phyloP scores from a whole-genome alignment of 2,329 filamentous ascomycete genomes.

The Leptographium flavum region DNA sequence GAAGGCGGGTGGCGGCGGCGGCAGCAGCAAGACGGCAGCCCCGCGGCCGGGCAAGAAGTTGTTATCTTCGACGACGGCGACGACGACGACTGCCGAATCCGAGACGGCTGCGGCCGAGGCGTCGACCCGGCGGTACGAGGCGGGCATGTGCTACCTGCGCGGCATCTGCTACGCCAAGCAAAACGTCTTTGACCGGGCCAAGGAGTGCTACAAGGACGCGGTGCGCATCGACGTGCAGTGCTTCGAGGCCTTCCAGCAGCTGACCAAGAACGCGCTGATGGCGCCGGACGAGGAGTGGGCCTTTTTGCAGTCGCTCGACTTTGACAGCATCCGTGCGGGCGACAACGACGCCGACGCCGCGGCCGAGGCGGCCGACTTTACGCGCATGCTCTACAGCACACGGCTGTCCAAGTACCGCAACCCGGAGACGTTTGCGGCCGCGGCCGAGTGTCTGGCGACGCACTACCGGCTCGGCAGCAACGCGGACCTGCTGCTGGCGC shows the following conservation, averaged over 20 bases:
- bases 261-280: slow-evolving; percentile 94
- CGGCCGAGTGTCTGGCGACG: slow-evolving; percentile 80
- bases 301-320: slow-evolving; percentile 79
- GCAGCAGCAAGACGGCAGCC: slow-evolving; percentile 10
- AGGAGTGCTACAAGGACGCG: slow-evolving; percentile 96
- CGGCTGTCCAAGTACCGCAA: slow-evolving; percentile 91
- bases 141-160: slow-evolving; percentile 90
- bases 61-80: no score
- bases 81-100: not conserved
- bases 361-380: slow-evolving; percentile 85
- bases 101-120: slow-evolving; percentile 9
- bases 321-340: slow-evolving; percentile 61
- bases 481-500: slow-evolving; percentile 77
- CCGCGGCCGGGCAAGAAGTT: slow-evolving; percentile 12
- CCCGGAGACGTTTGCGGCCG: slow-evolving; percentile 65
- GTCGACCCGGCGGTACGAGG: slow-evolving; percentile 68
- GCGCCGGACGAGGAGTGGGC: slow-evolving; percentile 78
- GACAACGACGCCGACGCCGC: slow-evolving; percentile 27
- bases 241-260: slow-evolving; percentile 94
- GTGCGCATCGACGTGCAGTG: slow-evolving; percentile 95
- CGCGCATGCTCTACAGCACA: slow-evolving; percentile 91
- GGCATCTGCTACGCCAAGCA: slow-evolving; percentile 93
- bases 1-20: not conserved
- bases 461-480: slow-evolving; percentile 83
- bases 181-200: slow-evolving; percentile 92